A percentile compares a stretch with the other conserved stretches of the same genome.
phyloP scores from a whole-genome alignment of 2,329 filamentous ascomycete genomes.

The Cytospora mali region DNA sequence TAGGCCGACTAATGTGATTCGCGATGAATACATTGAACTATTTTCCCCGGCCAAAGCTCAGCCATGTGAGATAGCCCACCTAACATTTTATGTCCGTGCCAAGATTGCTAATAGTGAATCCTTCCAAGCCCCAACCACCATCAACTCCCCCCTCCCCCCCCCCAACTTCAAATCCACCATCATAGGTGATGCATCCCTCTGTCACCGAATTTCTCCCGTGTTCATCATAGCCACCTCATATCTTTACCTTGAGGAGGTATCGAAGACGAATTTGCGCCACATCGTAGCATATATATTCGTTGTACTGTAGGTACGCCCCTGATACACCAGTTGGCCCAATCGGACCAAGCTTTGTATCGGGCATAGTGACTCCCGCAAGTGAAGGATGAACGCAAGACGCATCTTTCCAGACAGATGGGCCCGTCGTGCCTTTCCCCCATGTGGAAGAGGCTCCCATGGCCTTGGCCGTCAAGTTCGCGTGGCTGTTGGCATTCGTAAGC shows the following conservation, averaged over 20 bases:
- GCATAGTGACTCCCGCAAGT: conserved; percentile 71
- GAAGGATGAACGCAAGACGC: conserved; percentile 65
- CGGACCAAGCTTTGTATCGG: conserved; percentile 46
- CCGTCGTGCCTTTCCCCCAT: conserved; percentile 66
- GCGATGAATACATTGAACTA: not conserved
- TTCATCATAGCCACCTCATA: conserved; percentile 36
- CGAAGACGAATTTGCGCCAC: conserved; percentile 69
- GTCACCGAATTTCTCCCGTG: not conserved
- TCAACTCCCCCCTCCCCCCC: too few species aligned
- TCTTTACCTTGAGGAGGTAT: conserved; percentile 68
- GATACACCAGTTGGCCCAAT: conserved; percentile 52
- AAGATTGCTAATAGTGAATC: not conserved
- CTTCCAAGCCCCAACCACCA: not conserved
- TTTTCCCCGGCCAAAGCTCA: not conserved
- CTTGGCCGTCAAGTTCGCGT: conserved; percentile 66
- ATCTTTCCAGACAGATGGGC: conserved; percentile 75
- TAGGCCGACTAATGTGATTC: not conserved
- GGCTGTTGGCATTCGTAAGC: conserved; percentile 59
- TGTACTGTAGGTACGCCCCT: conserved; percentile 60
- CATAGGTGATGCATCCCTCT: not conserved
- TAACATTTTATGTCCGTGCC: conserved; percentile 3
- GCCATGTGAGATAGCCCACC: not conserved
- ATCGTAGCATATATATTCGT: conserved; percentile 75
- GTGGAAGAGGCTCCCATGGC: conserved; percentile 65
- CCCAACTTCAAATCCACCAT: too few species aligned